Conservation (phyloP, 768 basidiomycete species). For the Kwoniella dejecticola region DNA sequence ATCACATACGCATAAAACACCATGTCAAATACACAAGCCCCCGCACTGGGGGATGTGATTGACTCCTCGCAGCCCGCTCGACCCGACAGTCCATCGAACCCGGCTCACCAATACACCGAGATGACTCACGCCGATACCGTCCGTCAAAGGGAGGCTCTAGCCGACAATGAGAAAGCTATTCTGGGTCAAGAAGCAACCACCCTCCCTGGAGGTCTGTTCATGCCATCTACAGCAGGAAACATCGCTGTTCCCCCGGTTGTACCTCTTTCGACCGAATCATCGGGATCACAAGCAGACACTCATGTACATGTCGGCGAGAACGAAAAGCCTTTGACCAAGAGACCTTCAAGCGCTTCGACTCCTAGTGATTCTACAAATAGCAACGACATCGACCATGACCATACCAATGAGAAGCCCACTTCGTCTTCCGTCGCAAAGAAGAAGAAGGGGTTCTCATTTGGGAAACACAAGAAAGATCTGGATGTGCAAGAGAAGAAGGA, state of each 20-base stretch:
- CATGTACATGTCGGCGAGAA: constrained; percentile 1
- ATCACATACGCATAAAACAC: background rate
- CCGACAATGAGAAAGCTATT: constrained; percentile 1
- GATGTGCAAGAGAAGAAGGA: constrained; percentile 41
- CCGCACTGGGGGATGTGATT: constrained; percentile 4
- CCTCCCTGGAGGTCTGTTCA: constrained; percentile 18
- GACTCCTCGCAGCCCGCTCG: background rate
- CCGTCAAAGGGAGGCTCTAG: constrained; percentile 1
- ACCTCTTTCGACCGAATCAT: constrained; percentile 1
- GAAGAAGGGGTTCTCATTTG: constrained; percentile 24
- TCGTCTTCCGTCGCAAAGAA: no score
- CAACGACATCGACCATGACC: background rate
- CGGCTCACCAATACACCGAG: constrained; percentile 3
- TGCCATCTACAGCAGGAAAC: constrained; percentile 24
- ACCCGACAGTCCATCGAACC: constrained; percentile 17
- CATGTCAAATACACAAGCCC: constrained; percentile 11
- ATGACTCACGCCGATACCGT: background rate
- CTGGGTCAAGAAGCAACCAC: constrained; percentile 14
- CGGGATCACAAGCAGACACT: background rate
- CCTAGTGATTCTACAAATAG: background rate
- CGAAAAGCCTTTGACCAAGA: background rate
- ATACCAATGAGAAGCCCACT: no score
- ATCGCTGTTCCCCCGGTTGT: constrained; percentile 17
- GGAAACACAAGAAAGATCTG: constrained; percentile 29
- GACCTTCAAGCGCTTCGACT: background rate